Percentiles rank a stretch among this genome's conserved stretches.
These are phyloP conservation scores for Candida tammaniensis DNA, from an alignment of 805 yeast species.

Conservation along the genomic window DNA sequence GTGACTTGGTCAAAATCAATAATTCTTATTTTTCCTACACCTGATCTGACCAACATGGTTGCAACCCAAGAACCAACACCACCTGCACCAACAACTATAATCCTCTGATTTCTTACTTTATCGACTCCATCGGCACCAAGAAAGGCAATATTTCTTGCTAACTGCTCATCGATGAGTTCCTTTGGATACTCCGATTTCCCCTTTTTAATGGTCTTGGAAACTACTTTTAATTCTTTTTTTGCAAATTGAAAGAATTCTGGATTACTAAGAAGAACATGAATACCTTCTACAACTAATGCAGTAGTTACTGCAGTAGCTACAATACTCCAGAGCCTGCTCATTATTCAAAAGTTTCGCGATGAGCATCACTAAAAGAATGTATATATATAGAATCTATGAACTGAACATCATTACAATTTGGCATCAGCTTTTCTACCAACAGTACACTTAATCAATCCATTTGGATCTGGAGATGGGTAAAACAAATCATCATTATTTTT, in stretches of 20 bases:
- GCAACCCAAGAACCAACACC: conserved; percentile 98
- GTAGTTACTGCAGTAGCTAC: conserved; percentile 22
- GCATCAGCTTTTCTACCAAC: conserved; percentile 60
- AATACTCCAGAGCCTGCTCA: conserved; percentile 16
- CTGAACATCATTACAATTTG: conserved; percentile 45
- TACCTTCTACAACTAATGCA: conserved; percentile 34
- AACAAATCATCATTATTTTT: conserved; percentile 77
- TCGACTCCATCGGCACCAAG: conserved; percentile 81
- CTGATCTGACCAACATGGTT: conserved; percentile 88
- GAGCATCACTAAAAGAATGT: conserved; percentile 3
- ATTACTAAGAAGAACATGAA: conserved; percentile 22
- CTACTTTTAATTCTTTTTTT: neutral
- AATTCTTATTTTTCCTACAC: conserved; percentile 72
- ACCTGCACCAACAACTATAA: conserved; percentile 90
- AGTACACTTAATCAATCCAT: conserved; percentile 84
- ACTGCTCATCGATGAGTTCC: conserved; percentile 81
- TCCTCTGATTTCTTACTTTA: conserved; percentile 64
- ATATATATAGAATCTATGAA: neutral
- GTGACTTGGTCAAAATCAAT: conserved; percentile 97
- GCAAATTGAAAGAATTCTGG: neutral
- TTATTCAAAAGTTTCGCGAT: conserved; percentile 3
- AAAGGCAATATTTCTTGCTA: conserved; percentile 91
- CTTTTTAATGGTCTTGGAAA: neutral
- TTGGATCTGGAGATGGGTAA: conserved; percentile 90
- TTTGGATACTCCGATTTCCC: conserved; percentile 39